These are phyloP conservation scores for Clitopilus hobsonii DNA, from an alignment of 768 basidiomycete species.

Conservation along the genomic window DNA sequence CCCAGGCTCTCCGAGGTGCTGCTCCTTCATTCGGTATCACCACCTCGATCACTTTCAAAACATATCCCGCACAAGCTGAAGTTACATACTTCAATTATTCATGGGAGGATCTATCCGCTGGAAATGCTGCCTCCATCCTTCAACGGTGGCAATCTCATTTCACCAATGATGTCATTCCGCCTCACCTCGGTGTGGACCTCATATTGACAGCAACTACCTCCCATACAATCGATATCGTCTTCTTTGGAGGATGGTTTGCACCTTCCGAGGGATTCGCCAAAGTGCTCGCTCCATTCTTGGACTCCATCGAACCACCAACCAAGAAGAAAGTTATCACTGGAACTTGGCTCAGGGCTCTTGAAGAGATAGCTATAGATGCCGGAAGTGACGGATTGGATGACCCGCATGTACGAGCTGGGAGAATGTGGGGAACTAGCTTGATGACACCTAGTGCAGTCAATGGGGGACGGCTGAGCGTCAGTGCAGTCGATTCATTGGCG, in stretches of 20 bases:
- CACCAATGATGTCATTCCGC: conserved; percentile 23
- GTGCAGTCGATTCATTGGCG: not conserved
- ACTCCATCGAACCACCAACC: not conserved
- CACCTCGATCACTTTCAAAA: conserved; percentile 32
- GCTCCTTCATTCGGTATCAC: conserved; percentile 36
- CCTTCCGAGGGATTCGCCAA: conserved; percentile 19
- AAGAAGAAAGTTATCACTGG: not conserved
- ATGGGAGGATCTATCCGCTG: conserved; percentile 26
- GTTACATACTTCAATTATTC: conserved; percentile 32
- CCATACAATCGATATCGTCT: conserved; percentile 23
- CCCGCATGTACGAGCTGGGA: not conserved
- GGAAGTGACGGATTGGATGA: not conserved
- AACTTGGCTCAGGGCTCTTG: not conserved
- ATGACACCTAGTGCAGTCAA: not conserved
- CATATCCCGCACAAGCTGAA: conserved; percentile 31
- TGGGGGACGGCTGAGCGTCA: not conserved
- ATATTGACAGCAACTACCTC: conserved; percentile 23
- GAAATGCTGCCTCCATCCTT: conserved; percentile 25
- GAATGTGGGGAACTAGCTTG: not conserved
- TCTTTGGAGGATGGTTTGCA: conserved; percentile 33
- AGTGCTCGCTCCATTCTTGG: conserved; percentile 29
- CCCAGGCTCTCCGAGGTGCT: conserved; percentile 35
- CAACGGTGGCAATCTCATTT: conserved; percentile 20
- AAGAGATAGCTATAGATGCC: not conserved
- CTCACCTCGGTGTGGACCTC: conserved; percentile 28